Base-by-base conservation (phyloP, 2,329 filamentous ascomycete species). In the Penicillium sp. region DNA sequence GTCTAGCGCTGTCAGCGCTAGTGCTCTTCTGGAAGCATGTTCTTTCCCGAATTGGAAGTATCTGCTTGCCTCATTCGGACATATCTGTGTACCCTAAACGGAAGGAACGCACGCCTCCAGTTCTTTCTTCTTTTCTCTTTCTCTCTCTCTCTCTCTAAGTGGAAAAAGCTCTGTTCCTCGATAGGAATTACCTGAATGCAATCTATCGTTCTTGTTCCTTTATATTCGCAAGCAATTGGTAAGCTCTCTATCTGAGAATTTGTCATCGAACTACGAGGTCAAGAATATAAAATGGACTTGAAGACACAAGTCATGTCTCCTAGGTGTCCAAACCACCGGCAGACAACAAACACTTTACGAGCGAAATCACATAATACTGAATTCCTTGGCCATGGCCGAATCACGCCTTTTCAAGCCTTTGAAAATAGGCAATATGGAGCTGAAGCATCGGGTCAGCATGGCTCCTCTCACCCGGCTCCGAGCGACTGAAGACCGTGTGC, bases 401-500 rank as follows among this genome's bases (percentile, higher is more conserved):
- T 55, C 56, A 8, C 43, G 47, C 6, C 54, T 59, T 18, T 59
- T 59, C 57, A 43, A 46, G 33, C 70, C 75, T 6, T 60, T 79
- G 28, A 56, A 63, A 7, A 57, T 78, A 16, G 77, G 77, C 33
- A 56, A 61, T 6, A 58, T 68, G 56, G 58, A 63, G 7, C 66
- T 79, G 20, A 64, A 69, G 8, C 69, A 75, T 58, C 74, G 76
- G 20, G 61, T 85, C 38, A 76, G 73, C 24, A 78, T 85, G 74
- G 78, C 81, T 2, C 81, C 82, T 3, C 66, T 85, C 30, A 83
- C 81, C 21, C 75, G 80, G n/a, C 73, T 73, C 60, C 77, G 79
- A 45, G 72, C 74, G 33, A 71, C 73, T 42, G 63, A 80, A 43
- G 70, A 81, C 49, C 74, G 77, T 58, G 74, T 77, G 1, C 75